Base-by-base conservation (phyloP, 2,329 filamentous ascomycete genomes). In the Xylaria sp. region DNA sequence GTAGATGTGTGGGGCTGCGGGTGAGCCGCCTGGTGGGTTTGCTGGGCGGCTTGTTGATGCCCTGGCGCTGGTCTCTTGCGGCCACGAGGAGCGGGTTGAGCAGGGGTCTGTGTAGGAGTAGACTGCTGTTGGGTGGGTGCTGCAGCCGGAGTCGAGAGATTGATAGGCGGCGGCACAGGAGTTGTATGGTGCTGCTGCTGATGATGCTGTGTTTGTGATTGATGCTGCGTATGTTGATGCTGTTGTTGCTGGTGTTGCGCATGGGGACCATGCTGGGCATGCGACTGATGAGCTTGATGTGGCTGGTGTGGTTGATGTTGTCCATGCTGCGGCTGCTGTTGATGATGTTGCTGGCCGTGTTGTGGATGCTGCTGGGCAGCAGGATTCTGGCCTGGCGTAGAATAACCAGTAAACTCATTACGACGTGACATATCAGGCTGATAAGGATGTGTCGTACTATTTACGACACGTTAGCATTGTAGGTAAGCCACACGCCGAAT, bases 391-490 rank as follows among this genome's bases (percentile, higher is more conserved):
- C 72, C 74, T 62, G 74, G 75, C 59, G 70, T 72, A 65, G 73
- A 72, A 72, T 78, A 79, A 63, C 72, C 76, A 69, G 71, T 77
- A 72, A 73, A 84, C 76, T 75, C 85, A 82, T 74, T 81, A 81
- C 82, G 84, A 82, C 74, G 82, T 77, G 74, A 81, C 84, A 88
- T 84, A 71, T 87, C 85, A 74, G 81, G 78, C 78, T 84, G 85
- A 75, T 87, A 87, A 64, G 82, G 78, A 76, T 88, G 84, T 70
- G 79, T 76, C 46, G 80, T 70, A 76, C 83, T 84, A 74, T 81
- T 80, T 78, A 81, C 70, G 74, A 68, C 68, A 65, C 25, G 76
- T 83, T 81, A 83, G 80, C 75, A 70, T 71, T 66, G 64, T 65
- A 66, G 70, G 54, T 56, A 44, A 66, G 66, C 39, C 58, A 69